Percentiles rank a stretch among this genome's conserved stretches.
These are phyloP conservation scores for Climacium dendroides DNA, from an alignment of 225 moss, liverwort and hornwort genomes.

Conservation along the genomic window DNA sequence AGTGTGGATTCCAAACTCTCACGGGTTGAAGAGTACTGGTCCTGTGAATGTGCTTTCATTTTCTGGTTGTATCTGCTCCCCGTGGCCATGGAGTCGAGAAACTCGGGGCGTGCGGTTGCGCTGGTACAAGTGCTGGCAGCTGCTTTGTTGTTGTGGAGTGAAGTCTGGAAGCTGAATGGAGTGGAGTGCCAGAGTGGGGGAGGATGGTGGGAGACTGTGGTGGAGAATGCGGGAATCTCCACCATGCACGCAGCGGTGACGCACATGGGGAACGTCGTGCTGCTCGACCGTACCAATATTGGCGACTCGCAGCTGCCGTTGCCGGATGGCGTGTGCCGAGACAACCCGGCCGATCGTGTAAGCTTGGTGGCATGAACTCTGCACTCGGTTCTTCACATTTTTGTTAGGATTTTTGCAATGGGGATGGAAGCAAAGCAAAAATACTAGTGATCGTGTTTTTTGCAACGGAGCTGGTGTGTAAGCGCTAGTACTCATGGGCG, in stretches of 20 bases:
- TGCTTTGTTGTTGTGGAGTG: not conserved
- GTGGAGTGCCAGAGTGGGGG: constrained; percentile 2
- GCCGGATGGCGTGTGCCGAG: constrained; percentile 25
- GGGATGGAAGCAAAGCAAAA: not conserved
- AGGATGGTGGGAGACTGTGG: constrained; percentile 31
- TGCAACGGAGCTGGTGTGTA: not conserved
- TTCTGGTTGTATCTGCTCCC: not conserved
- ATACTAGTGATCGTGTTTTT: too few species aligned
- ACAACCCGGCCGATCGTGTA: constrained; percentile 22
- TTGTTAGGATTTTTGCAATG: not conserved
- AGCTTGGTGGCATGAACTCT: not conserved
- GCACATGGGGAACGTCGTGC: constrained; percentile 25
- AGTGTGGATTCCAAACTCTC: not conserved
- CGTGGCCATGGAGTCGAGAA: not conserved
- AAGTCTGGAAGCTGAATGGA: not conserved
- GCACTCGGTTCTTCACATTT: not conserved
- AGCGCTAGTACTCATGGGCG: too few species aligned
- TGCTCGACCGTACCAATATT: constrained; percentile 43
- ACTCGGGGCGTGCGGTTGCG: not conserved
- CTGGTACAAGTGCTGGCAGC: not conserved
- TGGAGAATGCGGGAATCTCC: constrained; percentile 35
- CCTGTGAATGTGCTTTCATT: not conserved
- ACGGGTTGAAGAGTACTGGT: not conserved
- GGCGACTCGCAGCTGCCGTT: constrained; percentile 19
- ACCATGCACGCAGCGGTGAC: constrained; percentile 50